A percentile compares a stretch with the other conserved stretches of the same genome.
phyloP scores from a whole-genome alignment of 257 asterid genomes.

The Echites panduratus region DNA sequence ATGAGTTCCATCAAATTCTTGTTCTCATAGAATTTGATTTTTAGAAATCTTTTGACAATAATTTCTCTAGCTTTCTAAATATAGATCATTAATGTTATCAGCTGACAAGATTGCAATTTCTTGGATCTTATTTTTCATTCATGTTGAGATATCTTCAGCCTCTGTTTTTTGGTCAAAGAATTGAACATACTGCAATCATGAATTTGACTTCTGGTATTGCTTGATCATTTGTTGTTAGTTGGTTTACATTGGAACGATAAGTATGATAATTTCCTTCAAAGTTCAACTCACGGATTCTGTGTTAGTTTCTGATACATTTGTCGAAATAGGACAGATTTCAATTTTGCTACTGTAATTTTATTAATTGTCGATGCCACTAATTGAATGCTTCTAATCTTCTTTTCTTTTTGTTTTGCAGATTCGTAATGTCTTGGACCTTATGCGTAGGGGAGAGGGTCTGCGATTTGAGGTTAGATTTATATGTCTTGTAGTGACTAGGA shows the following conservation, averaged over 20 bases:
- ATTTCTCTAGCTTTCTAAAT: background rate
- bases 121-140: background rate
- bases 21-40: background rate
- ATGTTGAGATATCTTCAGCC: background rate
- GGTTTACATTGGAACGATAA: background rate
- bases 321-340: background rate
- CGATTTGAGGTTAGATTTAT: slow-evolving; percentile 71
- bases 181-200: background rate
- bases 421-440: slow-evolving; percentile 86
- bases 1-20: background rate
- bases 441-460: slow-evolving; percentile 90
- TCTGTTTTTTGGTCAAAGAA: background rate
- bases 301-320: background rate
- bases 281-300: background rate
- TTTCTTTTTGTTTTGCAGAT: slow-evolving; percentile 44
- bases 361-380: background rate
- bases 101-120: background rate
- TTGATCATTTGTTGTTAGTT: background rate
- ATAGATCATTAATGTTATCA: background rate
- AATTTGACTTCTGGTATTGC: background rate
- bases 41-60: background rate
- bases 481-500: background rate
- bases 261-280: background rate
- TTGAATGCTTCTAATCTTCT: background rate
- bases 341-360: background rate